phyloP scores from a whole-genome alignment of 2,329 filamentous ascomycete species.

The Aspergillus awamori region DNA sequence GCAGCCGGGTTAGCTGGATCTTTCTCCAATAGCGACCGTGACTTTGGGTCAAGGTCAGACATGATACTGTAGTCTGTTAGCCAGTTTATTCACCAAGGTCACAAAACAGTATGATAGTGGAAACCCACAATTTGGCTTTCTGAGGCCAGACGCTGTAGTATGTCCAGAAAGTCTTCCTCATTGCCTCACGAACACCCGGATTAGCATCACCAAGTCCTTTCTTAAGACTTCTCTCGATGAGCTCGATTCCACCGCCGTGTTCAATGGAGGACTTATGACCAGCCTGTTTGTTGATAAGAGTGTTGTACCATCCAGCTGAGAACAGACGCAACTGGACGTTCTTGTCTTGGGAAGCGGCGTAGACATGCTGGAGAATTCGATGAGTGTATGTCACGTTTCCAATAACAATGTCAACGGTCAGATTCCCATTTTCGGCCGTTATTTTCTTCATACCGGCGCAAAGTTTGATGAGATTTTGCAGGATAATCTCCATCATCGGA shows the following conservation, averaged over 20 bases:
- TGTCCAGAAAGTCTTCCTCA: slow-evolving; percentile 82
- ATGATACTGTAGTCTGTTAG: slow-evolving; percentile 64
- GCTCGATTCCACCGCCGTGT: slow-evolving; percentile 77
- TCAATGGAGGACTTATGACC: slow-evolving; percentile 80
- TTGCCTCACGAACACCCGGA: slow-evolving; percentile 83
- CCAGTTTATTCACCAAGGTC: slow-evolving; percentile 21
- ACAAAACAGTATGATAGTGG: neutral
- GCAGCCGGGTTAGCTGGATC: slow-evolving; percentile 71
- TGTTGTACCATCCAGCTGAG: slow-evolving; percentile 80
- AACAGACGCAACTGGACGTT: slow-evolving; percentile 84
- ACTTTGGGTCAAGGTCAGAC: slow-evolving; percentile 73
- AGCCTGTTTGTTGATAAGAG: slow-evolving; percentile 74
- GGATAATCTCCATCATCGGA: slow-evolving; percentile 82
- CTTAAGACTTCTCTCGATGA: slow-evolving; percentile 84
- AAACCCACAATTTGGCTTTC: slow-evolving; percentile 70
- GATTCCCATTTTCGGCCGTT: slow-evolving; percentile 78
- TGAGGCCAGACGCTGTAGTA: slow-evolving; percentile 78
- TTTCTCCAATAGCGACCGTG: slow-evolving; percentile 78
- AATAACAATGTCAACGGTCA: slow-evolving; percentile 78
- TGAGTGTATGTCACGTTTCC: slow-evolving; percentile 76
- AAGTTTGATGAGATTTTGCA: slow-evolving; percentile 88
- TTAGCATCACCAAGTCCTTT: slow-evolving; percentile 89
- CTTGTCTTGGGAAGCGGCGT: slow-evolving; percentile 83
- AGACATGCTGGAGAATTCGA: slow-evolving; percentile 84
- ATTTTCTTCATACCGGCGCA: slow-evolving; percentile 92